A percentile compares a stretch with the other conserved stretches of the same genome.
Evolutionary conservation across 2,329 filamentous ascomycete genomes (phyloP).

Genomic region (Pseudogymnoascus sp.): DNA sequence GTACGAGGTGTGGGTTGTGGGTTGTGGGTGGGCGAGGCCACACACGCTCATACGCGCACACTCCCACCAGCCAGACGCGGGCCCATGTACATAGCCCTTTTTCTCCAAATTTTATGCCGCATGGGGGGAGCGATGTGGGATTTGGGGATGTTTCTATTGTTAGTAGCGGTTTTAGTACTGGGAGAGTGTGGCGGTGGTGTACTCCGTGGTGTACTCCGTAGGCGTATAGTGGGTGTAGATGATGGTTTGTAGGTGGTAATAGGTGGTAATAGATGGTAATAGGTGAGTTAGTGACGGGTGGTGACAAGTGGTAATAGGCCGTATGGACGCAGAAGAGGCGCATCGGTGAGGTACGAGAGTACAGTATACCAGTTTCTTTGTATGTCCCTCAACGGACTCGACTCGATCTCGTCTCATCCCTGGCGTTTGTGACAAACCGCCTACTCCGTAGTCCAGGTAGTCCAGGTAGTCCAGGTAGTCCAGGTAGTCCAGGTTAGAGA

Average conservation of each 20-base stretch:
- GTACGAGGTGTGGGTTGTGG: background rate
- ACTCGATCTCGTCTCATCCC: background rate
- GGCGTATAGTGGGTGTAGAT: background rate
- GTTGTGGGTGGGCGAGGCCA: background rate
- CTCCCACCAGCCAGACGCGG: background rate
- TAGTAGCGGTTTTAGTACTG: background rate
- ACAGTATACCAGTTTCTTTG: background rate
- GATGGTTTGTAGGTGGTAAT: background rate
- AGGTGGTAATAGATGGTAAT: background rate
- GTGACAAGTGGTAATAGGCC: background rate
- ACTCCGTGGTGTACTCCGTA: too few relatives aligned
- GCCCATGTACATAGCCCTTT: background rate
- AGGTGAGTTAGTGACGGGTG: background rate
- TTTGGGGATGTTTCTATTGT: background rate
- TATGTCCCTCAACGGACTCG: too few relatives aligned
- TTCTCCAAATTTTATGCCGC: background rate
- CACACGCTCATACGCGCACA: background rate
- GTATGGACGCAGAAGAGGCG: conserved; percentile 1
- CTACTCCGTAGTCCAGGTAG: too few relatives aligned
- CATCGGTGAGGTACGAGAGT: background rate
- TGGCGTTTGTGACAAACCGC: background rate
- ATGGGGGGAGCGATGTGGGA: background rate
- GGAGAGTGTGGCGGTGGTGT: background rate
- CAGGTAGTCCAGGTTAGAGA: background rate
- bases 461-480: too few relatives aligned